phyloP scores from a whole-genome alignment of 148 eudicot genomes.

The Vaccinium macrocarpon region DNA sequence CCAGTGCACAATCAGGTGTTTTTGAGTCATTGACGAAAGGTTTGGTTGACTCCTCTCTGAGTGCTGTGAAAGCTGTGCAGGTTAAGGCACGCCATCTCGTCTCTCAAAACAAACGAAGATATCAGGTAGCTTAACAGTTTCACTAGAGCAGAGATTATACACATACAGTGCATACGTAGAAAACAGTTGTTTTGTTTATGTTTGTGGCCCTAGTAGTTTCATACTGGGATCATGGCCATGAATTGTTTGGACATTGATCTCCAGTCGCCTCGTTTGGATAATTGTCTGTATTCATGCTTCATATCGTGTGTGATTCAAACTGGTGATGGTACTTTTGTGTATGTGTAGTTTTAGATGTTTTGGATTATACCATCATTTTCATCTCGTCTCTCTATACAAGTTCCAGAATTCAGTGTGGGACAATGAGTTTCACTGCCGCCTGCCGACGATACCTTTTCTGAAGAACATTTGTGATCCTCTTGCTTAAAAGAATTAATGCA shows the following conservation, averaged over 20 bases:
- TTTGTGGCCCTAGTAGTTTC: neutral
- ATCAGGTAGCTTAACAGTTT: slow-evolving; percentile 63
- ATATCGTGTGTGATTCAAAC: neutral
- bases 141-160: neutral
- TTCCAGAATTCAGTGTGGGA: neutral
- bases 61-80: slow-evolving; percentile 94
- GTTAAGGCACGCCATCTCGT: slow-evolving; percentile 91
- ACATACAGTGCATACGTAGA: neutral
- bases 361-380: neutral
- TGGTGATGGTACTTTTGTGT: neutral
- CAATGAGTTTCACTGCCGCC: neutral
- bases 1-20: slow-evolving; percentile 52
- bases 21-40: slow-evolving; percentile 77
- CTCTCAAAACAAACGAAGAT: slow-evolving; percentile 97
- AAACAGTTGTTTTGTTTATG: neutral
- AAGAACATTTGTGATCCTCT: neutral
- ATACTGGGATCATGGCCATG: neutral
- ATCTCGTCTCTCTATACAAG: neutral
- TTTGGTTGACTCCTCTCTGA: slow-evolving; percentile 73
- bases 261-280: neutral
- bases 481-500: neutral
- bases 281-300: neutral
- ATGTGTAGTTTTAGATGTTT: neutral
- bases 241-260: neutral
- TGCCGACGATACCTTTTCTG: neutral